Conservation (phyloP, 192 early-diverging fungal species). For the Linnemannia schmuckeri region DNA sequence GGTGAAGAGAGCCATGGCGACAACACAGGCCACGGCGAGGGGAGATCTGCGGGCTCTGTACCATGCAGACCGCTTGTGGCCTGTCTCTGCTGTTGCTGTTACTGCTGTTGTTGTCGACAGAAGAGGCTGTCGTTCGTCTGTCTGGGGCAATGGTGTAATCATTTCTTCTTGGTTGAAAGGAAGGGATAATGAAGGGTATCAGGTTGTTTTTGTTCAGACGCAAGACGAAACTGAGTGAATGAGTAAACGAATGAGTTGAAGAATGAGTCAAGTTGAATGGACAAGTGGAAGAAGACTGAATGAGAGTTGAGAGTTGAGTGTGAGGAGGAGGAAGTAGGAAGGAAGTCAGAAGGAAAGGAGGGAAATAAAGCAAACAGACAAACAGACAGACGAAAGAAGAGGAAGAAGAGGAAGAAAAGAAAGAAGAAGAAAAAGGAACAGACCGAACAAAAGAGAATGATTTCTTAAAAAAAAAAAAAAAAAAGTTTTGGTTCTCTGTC, state of each 20-base stretch:
- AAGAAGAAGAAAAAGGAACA: not conserved
- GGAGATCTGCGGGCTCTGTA: slow-evolving; percentile 52
- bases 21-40: slow-evolving; percentile 59
- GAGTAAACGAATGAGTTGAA: not conserved
- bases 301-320: not conserved
- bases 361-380: not conserved
- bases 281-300: not conserved
- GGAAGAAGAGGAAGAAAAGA: not conserved
- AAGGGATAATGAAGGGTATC: no score
- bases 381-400: not conserved
- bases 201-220: no score
- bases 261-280: not conserved
- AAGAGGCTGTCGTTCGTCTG: slow-evolving; percentile 33
- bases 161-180: not conserved
- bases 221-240: not conserved
- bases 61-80: not conserved
- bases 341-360: not conserved
- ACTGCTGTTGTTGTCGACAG: not conserved
- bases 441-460: not conserved
- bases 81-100: not conserved
- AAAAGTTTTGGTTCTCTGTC: not conserved
- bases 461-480: not conserved
- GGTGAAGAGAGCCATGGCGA: slow-evolving; percentile 75
- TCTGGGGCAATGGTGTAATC: slow-evolving; percentile 42
- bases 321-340: not conserved